Percentiles rank a stretch among this genome's conserved stretches.
Conservation (phyloP, 371 early-diverging fungal species). For the Mucor saturninus region DNA sequence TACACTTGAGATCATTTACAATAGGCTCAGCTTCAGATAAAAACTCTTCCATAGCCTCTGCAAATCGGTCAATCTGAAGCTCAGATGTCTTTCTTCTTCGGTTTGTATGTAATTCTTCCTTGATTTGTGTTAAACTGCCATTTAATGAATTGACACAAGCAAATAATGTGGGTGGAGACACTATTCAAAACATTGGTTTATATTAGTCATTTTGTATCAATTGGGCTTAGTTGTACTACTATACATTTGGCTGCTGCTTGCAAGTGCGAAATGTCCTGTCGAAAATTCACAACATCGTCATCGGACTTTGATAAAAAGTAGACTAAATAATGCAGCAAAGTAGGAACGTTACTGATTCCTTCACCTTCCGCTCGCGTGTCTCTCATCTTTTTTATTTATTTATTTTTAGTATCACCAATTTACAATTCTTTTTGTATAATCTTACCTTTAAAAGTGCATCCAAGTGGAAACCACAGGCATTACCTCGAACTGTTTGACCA, state of each 20-base stretch:
- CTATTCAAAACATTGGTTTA: constrained; percentile 26
- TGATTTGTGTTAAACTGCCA: constrained; percentile 59
- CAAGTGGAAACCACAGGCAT: constrained; percentile 80
- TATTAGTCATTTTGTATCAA: not conserved
- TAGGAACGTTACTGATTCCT: constrained; percentile 61
- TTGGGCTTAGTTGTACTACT: not conserved
- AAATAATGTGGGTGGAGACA: constrained; percentile 68
- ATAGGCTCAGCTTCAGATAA: constrained; percentile 48
- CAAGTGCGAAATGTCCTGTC: constrained; percentile 71
- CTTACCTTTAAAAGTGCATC: constrained; percentile 70
- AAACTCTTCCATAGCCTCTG: constrained; percentile 66
- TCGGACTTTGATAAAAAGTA: constrained; percentile 65
- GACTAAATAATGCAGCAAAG: constrained; percentile 80
- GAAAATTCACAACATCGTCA: constrained; percentile 61
- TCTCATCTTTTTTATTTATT: constrained; percentile 54
- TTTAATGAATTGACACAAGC: constrained; percentile 63
- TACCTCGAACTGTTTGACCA: constrained; percentile 77
- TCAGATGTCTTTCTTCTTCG: constrained; percentile 35
- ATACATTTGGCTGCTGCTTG: constrained; percentile 72
- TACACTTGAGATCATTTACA: constrained; percentile 36
- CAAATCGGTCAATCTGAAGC: constrained; percentile 67
- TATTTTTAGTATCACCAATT: not conserved
- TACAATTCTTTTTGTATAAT: not conserved
- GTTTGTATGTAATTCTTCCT: constrained; percentile 58
- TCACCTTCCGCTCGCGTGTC: constrained; percentile 71